Evolutionary conservation across 352 stramenopile species (phyloP).

Genomic region (Discostella stelligera): DNA sequence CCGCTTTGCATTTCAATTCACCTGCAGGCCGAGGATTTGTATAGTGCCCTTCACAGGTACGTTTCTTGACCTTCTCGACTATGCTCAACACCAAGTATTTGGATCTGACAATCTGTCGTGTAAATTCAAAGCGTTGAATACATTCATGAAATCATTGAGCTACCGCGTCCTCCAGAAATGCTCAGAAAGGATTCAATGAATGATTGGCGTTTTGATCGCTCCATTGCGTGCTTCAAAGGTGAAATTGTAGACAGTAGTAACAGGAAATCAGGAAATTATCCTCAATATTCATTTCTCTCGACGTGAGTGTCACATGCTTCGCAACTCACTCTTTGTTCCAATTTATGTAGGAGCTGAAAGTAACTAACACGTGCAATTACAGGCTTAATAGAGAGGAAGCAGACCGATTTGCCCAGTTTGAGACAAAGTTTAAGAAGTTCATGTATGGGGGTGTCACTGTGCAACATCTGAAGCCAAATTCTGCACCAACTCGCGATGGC

Average conservation of each 20-base stretch:
- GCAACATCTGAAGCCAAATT: conserved; percentile 58
- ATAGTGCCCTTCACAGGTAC: conserved; percentile 67
- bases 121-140: conserved; percentile 57
- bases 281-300: conserved; percentile 51
- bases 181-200: conserved; percentile 60
- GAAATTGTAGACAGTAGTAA: conserved; percentile 44
- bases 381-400: conserved; percentile 56
- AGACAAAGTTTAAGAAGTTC: conserved; percentile 78
- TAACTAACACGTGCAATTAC: neutral
- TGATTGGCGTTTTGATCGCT: conserved; percentile 64
- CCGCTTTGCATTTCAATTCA: neutral
- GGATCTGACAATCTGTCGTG: neutral
- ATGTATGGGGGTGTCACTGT: conserved; percentile 77
- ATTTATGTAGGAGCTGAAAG: neutral
- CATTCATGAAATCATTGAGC: conserved; percentile 68
- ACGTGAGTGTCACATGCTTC: conserved; percentile 9
- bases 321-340: neutral
- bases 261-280: conserved; percentile 22
- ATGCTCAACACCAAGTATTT: neutral
- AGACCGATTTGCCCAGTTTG: conserved; percentile 58
- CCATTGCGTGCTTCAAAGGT: conserved; percentile 33
- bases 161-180: conserved; percentile 62
- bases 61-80: conserved; percentile 1
- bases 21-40: conserved; percentile 65
- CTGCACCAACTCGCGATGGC: conserved; percentile 29